phyloP scores from a whole-genome alignment of 305 asterid species.

The Fraxinus angustifolia region DNA sequence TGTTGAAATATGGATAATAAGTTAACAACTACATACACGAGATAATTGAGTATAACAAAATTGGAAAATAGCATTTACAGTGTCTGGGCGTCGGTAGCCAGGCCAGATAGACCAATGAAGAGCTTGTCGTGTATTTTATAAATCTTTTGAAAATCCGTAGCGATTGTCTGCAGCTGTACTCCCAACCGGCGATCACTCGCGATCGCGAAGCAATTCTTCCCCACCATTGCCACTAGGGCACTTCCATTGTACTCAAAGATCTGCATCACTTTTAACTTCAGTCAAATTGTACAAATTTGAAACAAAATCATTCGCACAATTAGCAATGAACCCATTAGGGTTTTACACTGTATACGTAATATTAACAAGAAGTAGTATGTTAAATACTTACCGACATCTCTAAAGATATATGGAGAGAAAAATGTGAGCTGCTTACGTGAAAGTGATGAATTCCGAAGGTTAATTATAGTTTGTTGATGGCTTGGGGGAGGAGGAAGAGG shows the following conservation, averaged over 20 bases:
- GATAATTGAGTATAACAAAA: background rate
- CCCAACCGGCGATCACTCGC: slow-evolving; percentile 92
- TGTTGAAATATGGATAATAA: background rate
- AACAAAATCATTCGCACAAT: background rate
- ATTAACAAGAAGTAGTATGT: background rate
- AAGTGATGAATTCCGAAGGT: background rate
- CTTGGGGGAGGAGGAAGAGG: slow-evolving; percentile 27
- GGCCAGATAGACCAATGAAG: slow-evolving; percentile 85
- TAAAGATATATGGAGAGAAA: slow-evolving; percentile 10
- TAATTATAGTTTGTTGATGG: background rate
- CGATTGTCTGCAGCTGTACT: slow-evolving; percentile 83
- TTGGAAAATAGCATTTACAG: slow-evolving; percentile 37
- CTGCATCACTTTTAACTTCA: slow-evolving; percentile 36
- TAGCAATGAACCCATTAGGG: slow-evolving; percentile 13
- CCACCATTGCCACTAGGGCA: slow-evolving; percentile 96
- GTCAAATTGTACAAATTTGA: background rate
- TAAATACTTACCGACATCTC: slow-evolving; percentile 43
- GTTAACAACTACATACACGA: background rate
- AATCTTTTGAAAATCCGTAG: slow-evolving; percentile 83
- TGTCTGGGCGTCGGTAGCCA: slow-evolving; percentile 83
- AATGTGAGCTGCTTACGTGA: background rate
- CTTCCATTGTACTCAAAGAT: slow-evolving; percentile 98
- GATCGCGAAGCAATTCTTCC: slow-evolving; percentile 91
- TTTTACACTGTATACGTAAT: background rate
- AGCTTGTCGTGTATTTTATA: slow-evolving; percentile 76